Evolutionary conservation across 2,329 filamentous ascomycete species (phyloP), one percentile per base, ranked within the genome.

Genomic region (Colletotrichum sp.): DNA sequence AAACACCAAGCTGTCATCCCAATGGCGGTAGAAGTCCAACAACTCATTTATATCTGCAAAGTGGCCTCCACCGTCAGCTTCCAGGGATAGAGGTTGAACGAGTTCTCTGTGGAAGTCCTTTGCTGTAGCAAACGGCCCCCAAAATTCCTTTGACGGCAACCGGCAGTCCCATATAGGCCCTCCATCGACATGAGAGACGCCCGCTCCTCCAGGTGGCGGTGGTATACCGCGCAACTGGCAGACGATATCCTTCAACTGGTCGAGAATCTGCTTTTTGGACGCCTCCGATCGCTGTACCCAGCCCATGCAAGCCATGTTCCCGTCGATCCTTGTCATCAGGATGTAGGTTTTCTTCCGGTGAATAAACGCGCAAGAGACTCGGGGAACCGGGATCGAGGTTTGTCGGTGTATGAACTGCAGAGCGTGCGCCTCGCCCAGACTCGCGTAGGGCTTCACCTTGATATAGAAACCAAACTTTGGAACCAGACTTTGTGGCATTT

Each of bases 351-450:
- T 70, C 24, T 80, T 81, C 28, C 82, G 80, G 72, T 84, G 80
- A 4, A 79, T 68, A 74, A 88, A 89, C 15, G 86, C 82, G 76
- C 80, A 86, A 76, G 87, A 82, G 2, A 89, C 81, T 28, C 84
- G 82, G 3, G 88, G 87, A 2, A 89, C 85, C 7, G 86, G 87
- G 30, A 89, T 83, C 3, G 81, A 81, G 6, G 87, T 89, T 66
- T 87, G 81, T 16, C 81, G 63, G 7, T 83, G 81, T 63, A 89
- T 76, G 65, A 84, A 88, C 28, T 81, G 77, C 81, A 89, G 86
- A 4, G 86, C 80, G 52, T 80, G 79, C 32, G 83, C 86, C 80
- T 88, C 85, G 8, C 83, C 79, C 9, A 88, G 80, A 57, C 82
- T 80, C 12, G 80, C 78, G 59, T 66, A 78, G 34, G 68, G 71